Evolutionary conservation across 1,284 basidiomycete species (phyloP), one percentile per base, ranked within the genome.

Genomic region (Apiotrichum sp.): DNA sequence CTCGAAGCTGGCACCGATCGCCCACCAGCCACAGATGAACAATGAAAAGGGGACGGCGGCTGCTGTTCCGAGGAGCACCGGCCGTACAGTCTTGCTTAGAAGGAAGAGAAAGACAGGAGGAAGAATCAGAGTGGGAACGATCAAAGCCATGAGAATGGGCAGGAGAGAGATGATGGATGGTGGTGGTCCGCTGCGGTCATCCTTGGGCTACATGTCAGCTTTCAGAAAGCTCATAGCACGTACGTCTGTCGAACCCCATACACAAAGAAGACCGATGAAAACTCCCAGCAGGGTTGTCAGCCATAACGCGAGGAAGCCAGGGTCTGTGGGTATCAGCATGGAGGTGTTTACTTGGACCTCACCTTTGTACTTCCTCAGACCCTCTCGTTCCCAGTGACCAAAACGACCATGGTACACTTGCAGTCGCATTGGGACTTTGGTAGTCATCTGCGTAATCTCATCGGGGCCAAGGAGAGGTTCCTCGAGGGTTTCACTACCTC

Each of bases 1-100:
- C 80, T 92, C 88, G 66, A 95, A 95, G 68, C 89, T 91, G 33
- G 89, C 92, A 6, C 86, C 81, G 65, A 93, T 89, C 1, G 89
- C 89, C 86, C 89, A 93, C 54, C 90, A 75, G 14, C 89, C 85
- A 50, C 87, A 89, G 46, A 91, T 78, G 64, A 89, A 83, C 34
- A 95, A 79, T 0, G 87, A 86, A 44, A 84, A 83, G 13, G 92
- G 91, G 35, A 93, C 84, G 64, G 86, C 85, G 31, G 88, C 80
- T 1, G 86, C 85, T 0, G 89, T 93, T 3, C 82, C 83, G 29
- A 89, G 76, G 74, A 93, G 84, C 36, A 91, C 88, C 22, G 89
- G 87, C 56, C 86, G 83, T 52, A 89, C 86, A 55, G 89, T 89
- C 61, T 88, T 80, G 55, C 84, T 83, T 52, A 93, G 76, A 32